These are phyloP conservation scores for Penicillium sp. DNA, from an alignment of 2,329 filamentous ascomycete species.

Conservation along the genomic window DNA sequence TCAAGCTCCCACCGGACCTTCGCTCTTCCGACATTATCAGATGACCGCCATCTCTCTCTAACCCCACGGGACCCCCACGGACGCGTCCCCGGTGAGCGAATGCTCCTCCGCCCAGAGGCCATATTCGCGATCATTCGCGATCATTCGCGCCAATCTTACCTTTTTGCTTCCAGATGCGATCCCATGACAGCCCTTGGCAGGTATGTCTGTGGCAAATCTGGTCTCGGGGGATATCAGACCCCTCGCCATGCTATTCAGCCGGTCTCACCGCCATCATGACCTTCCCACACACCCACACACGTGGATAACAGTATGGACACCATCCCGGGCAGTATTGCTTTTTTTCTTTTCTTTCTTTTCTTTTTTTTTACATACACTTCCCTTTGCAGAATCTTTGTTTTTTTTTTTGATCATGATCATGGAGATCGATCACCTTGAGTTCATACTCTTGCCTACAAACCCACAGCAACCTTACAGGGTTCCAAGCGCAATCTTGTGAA, in stretches of 20 bases:
- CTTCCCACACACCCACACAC: neutral
- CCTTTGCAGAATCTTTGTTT: neutral
- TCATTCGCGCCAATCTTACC: neutral
- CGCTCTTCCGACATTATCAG: neutral
- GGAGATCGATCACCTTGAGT: neutral
- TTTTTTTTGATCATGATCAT: neutral
- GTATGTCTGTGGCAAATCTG: neutral
- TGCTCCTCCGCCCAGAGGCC: neutral
- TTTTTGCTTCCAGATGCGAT: conserved; percentile 1
- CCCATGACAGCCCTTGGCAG: conserved; percentile 2
- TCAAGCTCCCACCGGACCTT: neutral
- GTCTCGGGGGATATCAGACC: neutral
- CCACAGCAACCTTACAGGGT: neutral
- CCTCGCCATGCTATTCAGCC: neutral
- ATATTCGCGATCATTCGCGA: neutral
- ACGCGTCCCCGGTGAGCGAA: conserved; percentile 3
- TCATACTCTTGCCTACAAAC: neutral
- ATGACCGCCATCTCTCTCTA: neutral
- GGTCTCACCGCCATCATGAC: neutral
- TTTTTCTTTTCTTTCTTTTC: neutral
- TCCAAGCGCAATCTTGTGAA: neutral
- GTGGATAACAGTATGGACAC: neutral
- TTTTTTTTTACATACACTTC: neutral
- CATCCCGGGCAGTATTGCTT: neutral
- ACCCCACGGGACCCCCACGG: conserved; percentile 4